These are phyloP conservation scores for Trypanosoma melophagium DNA, from an alignment of 208 protist genomes.

Conservation along the genomic window DNA sequence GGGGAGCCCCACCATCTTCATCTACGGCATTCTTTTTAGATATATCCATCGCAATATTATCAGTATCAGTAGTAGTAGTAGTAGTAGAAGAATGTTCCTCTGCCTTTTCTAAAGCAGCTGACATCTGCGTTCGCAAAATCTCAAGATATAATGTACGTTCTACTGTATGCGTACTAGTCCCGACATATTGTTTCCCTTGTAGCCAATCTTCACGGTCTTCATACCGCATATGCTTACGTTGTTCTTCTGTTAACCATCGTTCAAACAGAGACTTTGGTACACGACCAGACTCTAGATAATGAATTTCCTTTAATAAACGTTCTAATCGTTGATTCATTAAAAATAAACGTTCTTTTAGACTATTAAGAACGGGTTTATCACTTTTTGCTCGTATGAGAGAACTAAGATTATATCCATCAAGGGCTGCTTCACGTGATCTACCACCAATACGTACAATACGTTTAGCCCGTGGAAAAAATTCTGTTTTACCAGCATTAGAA, in stretches of 20 bases:
- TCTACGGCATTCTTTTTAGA: conserved; percentile 18
- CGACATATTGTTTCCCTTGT: conserved; percentile 62
- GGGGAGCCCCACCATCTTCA: conserved; percentile 66
- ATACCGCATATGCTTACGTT: conserved; percentile 64
- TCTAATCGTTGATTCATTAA: conserved; percentile 77
- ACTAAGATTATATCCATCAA: conserved; percentile 80
- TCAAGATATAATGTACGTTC: conserved; percentile 35
- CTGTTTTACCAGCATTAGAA: conserved; percentile 26
- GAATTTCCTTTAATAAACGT: conserved; percentile 78
- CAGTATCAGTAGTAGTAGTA: not conserved
- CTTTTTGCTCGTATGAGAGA: conserved; percentile 54
- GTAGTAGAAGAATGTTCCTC: not conserved
- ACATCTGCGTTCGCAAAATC: conserved; percentile 52
- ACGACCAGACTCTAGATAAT: conserved; percentile 75
- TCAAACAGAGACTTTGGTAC: conserved; percentile 84
- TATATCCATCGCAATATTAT: not conserved
- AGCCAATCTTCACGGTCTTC: conserved; percentile 87
- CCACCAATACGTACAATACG: conserved; percentile 88
- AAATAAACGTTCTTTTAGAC: conserved; percentile 72
- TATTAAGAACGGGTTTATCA: conserved; percentile 70
- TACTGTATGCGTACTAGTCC: conserved; percentile 26
- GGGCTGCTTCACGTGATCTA: conserved; percentile 65
- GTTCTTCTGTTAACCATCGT: conserved; percentile 83
- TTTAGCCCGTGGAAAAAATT: conserved; percentile 72
- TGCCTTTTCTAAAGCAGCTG: conserved; percentile 27